Evolutionary conservation across 495 filamentous ascomycete genomes (phyloP).

Genomic region (Podospora tetraspora): DNA sequence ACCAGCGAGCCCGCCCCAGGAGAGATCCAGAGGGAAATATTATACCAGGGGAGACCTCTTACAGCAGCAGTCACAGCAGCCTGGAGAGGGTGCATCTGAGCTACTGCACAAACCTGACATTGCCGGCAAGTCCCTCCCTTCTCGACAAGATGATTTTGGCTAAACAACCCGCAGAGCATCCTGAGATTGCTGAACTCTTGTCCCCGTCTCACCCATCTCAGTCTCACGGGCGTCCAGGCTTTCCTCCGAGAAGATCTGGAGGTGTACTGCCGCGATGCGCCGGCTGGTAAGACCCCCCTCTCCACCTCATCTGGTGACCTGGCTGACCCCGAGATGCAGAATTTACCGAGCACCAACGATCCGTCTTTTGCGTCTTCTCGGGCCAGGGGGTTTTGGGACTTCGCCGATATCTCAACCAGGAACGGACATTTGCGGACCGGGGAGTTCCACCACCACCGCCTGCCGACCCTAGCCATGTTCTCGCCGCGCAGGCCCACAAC

Average conservation of each 20-base stretch:
- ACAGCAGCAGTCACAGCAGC: slow-evolving; percentile 45
- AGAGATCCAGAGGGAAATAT: slow-evolving; percentile 44
- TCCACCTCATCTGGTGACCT: neutral
- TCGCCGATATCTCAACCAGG: slow-evolving; percentile 66
- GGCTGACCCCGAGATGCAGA: slow-evolving; percentile 48
- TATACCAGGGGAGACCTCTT: slow-evolving; percentile 34
- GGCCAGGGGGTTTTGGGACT: slow-evolving; percentile 75
- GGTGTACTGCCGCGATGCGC: slow-evolving; percentile 78
- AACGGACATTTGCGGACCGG: slow-evolving; percentile 29
- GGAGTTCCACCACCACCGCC: slow-evolving; percentile 11
- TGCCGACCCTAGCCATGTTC: neutral
- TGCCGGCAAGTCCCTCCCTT: slow-evolving; percentile 54
- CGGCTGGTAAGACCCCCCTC: slow-evolving; percentile 48
- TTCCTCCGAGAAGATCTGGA: slow-evolving; percentile 74
- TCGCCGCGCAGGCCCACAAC: neutral
- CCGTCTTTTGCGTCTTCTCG: slow-evolving; percentile 96
- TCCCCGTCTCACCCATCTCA: slow-evolving; percentile 87
- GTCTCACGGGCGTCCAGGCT: slow-evolving; percentile 87
- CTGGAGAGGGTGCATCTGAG: slow-evolving; percentile 94
- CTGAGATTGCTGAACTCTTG: slow-evolving; percentile 83
- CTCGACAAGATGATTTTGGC: slow-evolving; percentile 18
- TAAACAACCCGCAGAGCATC: slow-evolving; percentile 66
- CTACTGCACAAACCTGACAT: slow-evolving; percentile 80
- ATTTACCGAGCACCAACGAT: slow-evolving; percentile 91
- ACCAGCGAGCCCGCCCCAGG: slow-evolving; percentile 40